A percentile compares a stretch with the other conserved stretches of the same genome.
Conservation (phyloP, 208 protist species). For the Crithidia brevicula region DNA sequence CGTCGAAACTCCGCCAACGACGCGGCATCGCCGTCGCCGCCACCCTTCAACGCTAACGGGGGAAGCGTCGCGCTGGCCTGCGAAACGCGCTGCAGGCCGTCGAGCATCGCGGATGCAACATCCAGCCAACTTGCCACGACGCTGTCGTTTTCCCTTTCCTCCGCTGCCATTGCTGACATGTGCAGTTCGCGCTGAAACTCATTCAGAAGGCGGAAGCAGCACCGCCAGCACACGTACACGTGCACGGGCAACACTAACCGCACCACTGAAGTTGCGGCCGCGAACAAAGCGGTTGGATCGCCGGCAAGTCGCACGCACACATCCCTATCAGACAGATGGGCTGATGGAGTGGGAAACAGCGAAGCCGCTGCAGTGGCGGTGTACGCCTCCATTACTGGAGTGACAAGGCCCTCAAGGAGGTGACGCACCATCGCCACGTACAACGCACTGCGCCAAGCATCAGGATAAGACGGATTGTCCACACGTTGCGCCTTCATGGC, state of each 20-base stretch:
- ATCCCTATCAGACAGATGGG: neutral
- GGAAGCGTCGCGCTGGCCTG: too few species aligned
- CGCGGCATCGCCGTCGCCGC: neutral
- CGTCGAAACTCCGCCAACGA: neutral
- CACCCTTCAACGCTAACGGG: too few species aligned
- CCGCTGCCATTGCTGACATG: neutral
- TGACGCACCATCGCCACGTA: constrained; percentile 11
- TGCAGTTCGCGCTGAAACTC: constrained; percentile 1
- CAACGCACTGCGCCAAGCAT: neutral
- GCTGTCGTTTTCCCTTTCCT: constrained; percentile 2
- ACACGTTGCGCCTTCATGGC: neutral
- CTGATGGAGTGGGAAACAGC: neutral
- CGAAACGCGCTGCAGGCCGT: constrained; percentile 1
- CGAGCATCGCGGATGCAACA: constrained; percentile 16
- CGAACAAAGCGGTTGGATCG: neutral
- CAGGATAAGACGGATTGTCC: too few species aligned
- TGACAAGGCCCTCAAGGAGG: constrained; percentile 3
- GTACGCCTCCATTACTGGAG: neutral
- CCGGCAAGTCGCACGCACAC: neutral
- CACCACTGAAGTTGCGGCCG: neutral
- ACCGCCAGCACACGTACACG: constrained; percentile 28
- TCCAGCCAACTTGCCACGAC: constrained; percentile 22
- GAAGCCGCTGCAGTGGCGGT: neutral
- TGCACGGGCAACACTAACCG: constrained; percentile 6
- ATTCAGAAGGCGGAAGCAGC: constrained; percentile 14